Percentiles rank a stretch among this genome's conserved stretches.
phyloP scores from a whole-genome alignment of 2,329 filamentous ascomycete genomes.

The Plectosphaerella cucumerina region DNA sequence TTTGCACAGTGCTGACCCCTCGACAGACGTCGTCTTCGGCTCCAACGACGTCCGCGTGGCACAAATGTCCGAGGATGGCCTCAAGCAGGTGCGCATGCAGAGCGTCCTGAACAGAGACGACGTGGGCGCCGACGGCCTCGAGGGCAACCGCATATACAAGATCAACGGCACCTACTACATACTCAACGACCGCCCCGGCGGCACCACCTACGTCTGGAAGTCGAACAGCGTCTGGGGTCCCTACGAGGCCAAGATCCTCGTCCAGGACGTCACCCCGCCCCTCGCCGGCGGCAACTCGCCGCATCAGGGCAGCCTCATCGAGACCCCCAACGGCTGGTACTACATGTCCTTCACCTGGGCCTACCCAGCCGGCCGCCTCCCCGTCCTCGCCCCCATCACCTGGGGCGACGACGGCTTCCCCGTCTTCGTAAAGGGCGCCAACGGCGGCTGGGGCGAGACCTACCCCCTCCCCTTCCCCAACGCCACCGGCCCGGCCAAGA shows the following conservation, averaged over 20 bases:
- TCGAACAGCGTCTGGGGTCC: constrained; percentile 47
- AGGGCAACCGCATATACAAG: constrained; percentile 55
- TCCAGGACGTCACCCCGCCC: constrained; percentile 36
- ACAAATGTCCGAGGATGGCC: constrained; percentile 43
- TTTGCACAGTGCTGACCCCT: too few species aligned
- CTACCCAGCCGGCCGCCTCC: constrained; percentile 53
- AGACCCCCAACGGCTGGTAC: constrained; percentile 51
- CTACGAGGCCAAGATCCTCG: constrained; percentile 41
- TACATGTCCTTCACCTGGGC: constrained; percentile 53
- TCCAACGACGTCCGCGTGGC: constrained; percentile 44
- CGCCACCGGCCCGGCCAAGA: constrained; percentile 10
- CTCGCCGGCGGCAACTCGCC: constrained; percentile 39
- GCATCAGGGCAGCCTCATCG: constrained; percentile 53
- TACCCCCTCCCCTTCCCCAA: constrained; percentile 32
- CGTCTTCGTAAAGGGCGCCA: constrained; percentile 29
- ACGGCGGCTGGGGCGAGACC: constrained; percentile 41
- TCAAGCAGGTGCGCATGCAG: constrained; percentile 37
- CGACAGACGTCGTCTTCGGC: constrained; percentile 46
- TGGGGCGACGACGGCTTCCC: constrained; percentile 52
- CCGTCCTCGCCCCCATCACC: constrained; percentile 50
- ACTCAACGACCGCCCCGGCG: constrained; percentile 40
- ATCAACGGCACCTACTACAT: constrained; percentile 53
- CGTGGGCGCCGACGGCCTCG: constrained; percentile 30
- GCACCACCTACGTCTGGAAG: constrained; percentile 43
- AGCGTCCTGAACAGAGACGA: constrained; percentile 36